phyloP scores from a whole-genome alignment of 1,284 basidiomycete species.

The Marasmius tenuissimus region DNA sequence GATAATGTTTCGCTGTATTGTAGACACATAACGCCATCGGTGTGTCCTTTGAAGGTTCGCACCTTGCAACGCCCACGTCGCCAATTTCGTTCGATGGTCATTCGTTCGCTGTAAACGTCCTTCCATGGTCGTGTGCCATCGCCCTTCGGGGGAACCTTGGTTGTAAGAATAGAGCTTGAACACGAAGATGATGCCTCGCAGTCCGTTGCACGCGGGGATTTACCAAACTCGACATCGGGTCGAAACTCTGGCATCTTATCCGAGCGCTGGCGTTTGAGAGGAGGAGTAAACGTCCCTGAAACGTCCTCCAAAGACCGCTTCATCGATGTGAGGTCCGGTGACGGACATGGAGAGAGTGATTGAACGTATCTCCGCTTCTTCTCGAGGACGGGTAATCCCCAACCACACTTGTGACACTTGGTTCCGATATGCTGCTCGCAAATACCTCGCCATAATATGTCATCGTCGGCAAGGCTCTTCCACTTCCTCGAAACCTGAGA shows the following conservation, averaged over 20 bases:
- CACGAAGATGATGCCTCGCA: slow-evolving; percentile 22
- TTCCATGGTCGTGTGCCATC: slow-evolving; percentile 90
- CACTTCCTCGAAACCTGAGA: slow-evolving; percentile 91
- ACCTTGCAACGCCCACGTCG: slow-evolving; percentile 87
- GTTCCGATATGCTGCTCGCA: slow-evolving; percentile 99
- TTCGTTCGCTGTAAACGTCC: slow-evolving; percentile 96
- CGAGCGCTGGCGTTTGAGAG: slow-evolving; percentile 55
- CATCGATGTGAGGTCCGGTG: slow-evolving; percentile 30
- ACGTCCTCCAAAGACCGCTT: slow-evolving; percentile 41
- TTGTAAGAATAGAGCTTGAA: slow-evolving; percentile 31
- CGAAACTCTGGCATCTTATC: slow-evolving; percentile 20
- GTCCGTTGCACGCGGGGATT: background rate
- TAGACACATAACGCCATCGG: slow-evolving; percentile 96
- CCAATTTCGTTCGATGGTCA: slow-evolving; percentile 97
- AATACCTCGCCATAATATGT: slow-evolving; percentile 90
- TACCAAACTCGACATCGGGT: slow-evolving; percentile 16
- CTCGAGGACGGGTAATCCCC: slow-evolving; percentile 94
- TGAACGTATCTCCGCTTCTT: slow-evolving; percentile 52
- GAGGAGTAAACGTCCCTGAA: slow-evolving; percentile 25
- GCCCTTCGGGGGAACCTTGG: slow-evolving; percentile 16
- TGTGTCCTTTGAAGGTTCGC: slow-evolving; percentile 88
- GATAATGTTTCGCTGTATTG: slow-evolving; percentile 90
- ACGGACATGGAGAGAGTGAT: slow-evolving; percentile 35
- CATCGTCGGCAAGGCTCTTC: slow-evolving; percentile 92
- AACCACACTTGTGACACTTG: slow-evolving; percentile 96